These are phyloP conservation scores for Xylaria intraflava DNA, from an alignment of 495 filamentous ascomycete genomes.

Conservation along the genomic window DNA sequence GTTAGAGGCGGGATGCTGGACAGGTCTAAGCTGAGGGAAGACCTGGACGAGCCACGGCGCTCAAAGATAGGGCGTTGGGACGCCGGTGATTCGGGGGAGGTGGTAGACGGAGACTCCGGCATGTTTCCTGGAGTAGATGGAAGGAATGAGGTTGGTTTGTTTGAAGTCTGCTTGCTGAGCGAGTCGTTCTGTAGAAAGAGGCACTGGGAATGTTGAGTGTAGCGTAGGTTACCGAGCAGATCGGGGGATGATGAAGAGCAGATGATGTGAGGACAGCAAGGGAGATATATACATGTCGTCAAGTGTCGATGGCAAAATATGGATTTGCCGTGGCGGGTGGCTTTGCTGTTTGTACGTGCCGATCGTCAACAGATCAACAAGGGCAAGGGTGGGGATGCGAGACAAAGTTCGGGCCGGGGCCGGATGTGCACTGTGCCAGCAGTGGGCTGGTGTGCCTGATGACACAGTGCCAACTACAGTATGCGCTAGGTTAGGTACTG, in stretches of 20 bases:
- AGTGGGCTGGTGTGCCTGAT: too few species aligned
- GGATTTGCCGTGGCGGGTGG: not conserved
- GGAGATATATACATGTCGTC: not conserved
- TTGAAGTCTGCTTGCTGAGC: too few species aligned
- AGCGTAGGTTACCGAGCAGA: not conserved
- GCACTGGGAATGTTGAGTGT: not conserved
- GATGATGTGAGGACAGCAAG: not conserved
- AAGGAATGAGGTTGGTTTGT: too few species aligned
- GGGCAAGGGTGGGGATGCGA: not conserved
- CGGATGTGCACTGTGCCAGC: not conserved
- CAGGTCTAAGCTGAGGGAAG: constrained; percentile 74
- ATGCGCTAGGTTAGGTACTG: too few species aligned
- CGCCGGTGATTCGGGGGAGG: too few species aligned
- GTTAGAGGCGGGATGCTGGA: constrained; percentile 68
- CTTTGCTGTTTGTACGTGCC: too few species aligned
- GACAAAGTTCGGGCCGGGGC: not conserved
- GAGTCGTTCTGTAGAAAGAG: too few species aligned
- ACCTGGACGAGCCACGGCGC: constrained; percentile 32
- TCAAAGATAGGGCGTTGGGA: constrained; percentile 22
- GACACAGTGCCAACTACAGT: too few species aligned
- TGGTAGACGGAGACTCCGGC: too few species aligned
- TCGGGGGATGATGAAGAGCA: not conserved
- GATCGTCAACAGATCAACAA: too few species aligned
- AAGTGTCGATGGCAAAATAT: constrained; percentile 7
- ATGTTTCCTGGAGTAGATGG: constrained; percentile 11